Conservation (phyloP, 768 basidiomycete genomes). For the Termitomyces bulborhizus region DNA sequence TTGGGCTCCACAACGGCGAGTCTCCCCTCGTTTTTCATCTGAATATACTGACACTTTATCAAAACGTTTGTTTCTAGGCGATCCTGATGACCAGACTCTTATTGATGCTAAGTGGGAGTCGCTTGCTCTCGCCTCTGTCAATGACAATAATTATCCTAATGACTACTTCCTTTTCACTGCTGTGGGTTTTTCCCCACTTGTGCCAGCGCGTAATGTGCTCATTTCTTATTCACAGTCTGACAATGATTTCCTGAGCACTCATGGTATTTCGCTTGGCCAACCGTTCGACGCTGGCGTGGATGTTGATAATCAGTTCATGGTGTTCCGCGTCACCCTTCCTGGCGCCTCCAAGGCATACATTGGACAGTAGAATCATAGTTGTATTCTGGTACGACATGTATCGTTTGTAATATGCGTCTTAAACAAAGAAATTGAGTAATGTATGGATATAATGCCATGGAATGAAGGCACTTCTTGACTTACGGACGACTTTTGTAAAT, state of each 20-base stretch:
- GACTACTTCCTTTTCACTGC: slow-evolving; percentile 15
- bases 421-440: too few relatives aligned
- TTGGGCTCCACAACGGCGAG: too few relatives aligned
- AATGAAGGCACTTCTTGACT: too few relatives aligned
- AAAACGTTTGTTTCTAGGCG: too few relatives aligned
- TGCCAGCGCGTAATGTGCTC: not conserved
- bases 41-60: too few relatives aligned
- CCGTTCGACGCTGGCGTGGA: slow-evolving; percentile 40
- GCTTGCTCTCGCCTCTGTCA: slow-evolving; percentile 33
- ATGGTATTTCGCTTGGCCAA: slow-evolving; percentile 41
- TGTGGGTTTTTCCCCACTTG: slow-evolving; percentile 1
- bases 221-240: slow-evolving; percentile 32
- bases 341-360: slow-evolving; percentile 16
- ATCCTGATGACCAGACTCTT: too few relatives aligned
- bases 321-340: too few relatives aligned
- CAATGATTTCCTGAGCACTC: slow-evolving; percentile 53
- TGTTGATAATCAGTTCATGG: too few relatives aligned
- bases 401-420: not conserved
- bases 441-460: too few relatives aligned
- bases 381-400: not conserved
- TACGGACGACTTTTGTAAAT: too few relatives aligned
- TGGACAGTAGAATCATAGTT: not conserved
- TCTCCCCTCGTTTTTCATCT: too few relatives aligned
- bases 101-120: slow-evolving; percentile 43
- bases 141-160: slow-evolving; percentile 8